Base-by-base conservation (phyloP, 352 stramenopile genomes). In the Phytopythium ostracodes region DNA sequence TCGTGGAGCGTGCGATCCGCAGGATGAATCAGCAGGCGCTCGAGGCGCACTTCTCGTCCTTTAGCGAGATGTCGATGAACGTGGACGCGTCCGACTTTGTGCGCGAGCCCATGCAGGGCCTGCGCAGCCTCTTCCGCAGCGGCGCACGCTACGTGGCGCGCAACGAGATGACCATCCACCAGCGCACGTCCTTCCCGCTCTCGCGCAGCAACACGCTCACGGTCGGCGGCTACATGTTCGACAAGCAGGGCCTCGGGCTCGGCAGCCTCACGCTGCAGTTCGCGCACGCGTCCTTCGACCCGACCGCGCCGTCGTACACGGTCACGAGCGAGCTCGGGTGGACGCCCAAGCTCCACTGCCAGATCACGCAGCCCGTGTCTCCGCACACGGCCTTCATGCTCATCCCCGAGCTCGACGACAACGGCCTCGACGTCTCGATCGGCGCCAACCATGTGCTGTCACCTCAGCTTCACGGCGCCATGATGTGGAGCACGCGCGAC, bases 401-500 rank as follows among this genome's bases (percentile, higher is more conserved):
- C 44, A 84, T 92, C 63, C 81, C 83, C 0, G 79, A 92, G 67
- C 69, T 91, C 12, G 81, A 89, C 40, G 73, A 83, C 50, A 76
- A 91, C 43, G 85, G 85, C 0, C 62, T 94, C 15, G 81, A 91
- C 53, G 76, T 94, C 43, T 88, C 79, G 17, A 65, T 91, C 33
- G 82, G 85, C 43, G 81, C 77, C 22, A 89, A 92, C 62, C 85
- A 87, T 43, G 52, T 82, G n/a, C 70, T 94, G 11, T 62, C 77
- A 12, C 56, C 79, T 10, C 73, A 89, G 43, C 66, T 92, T 2
- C 73, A 91, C 53, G 83, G 85, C 40, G 72, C 73, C 31, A 92
- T 94, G 83, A 90, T 92, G 78, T 92, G 76, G 69, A 91, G 79
- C 69, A 89, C 83, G 51, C 71, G 81, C n/a, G 80, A 92, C 44